Evolutionary conservation across 768 basidiomycete genomes (phyloP).

Genomic region (Gymnopilus dilepis): DNA sequence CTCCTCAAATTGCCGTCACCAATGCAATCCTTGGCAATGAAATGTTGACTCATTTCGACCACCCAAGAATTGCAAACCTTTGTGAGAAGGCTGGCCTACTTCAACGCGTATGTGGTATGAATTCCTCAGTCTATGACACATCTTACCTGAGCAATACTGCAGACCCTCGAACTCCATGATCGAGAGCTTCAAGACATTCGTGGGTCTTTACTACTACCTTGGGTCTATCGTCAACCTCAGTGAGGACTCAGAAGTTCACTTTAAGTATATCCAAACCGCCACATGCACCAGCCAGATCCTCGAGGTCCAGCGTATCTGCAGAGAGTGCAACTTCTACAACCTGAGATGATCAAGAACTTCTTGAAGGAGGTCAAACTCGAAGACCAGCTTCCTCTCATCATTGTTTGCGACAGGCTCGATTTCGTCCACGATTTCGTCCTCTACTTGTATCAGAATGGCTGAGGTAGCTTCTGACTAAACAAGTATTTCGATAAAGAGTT

Average conservation of each 20-base stretch:
- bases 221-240: constrained; percentile 97
- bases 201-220: constrained; percentile 98
- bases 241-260: constrained; percentile 96
- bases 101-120: constrained; percentile 70
- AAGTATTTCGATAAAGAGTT: too few relatives aligned
- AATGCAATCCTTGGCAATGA: constrained; percentile 98
- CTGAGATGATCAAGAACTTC: constrained; percentile 99
- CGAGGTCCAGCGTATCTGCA: constrained; percentile 97
- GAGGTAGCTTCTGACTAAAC: too few relatives aligned
- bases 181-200: constrained; percentile 96
- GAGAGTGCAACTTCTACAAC: constrained; percentile 97
- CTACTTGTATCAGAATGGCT: constrained; percentile 97
- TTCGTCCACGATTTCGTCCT: constrained; percentile 99
- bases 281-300: constrained; percentile 98
- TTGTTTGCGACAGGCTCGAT: constrained; percentile 99
- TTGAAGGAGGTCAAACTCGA: constrained; percentile 96
- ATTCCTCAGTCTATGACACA: neutral
- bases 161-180: constrained; percentile 99
- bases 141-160: constrained; percentile 19
- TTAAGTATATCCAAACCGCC: constrained; percentile 99
- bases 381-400: constrained; percentile 98
- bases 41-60: constrained; percentile 97
- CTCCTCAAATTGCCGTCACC: constrained; percentile 98
- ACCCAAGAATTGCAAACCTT: constrained; percentile 94
- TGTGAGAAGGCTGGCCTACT: constrained; percentile 98